A percentile compares a stretch with the other conserved stretches of the same genome.
These are phyloP conservation scores for Erysiphe pisi DNA, from an alignment of 2,329 filamentous ascomycete species.

Conservation along the genomic window DNA sequence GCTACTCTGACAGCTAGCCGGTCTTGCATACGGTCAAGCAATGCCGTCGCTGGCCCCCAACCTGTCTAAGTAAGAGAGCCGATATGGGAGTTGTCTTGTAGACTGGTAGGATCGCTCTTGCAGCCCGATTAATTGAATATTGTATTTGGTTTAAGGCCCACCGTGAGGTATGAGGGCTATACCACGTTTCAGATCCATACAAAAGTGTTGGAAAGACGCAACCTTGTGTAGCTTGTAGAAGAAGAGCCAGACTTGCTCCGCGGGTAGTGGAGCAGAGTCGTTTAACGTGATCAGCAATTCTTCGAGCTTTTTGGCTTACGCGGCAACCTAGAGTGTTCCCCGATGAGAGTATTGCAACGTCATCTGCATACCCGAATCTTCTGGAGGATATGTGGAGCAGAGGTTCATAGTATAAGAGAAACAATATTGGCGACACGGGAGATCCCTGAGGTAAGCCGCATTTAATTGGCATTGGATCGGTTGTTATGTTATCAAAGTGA, in stretches of 20 bases:
- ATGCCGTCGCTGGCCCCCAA: background rate
- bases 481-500: background rate
- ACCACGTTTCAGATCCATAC: background rate
- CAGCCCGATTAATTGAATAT: background rate
- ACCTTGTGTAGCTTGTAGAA: background rate
- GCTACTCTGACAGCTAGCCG: background rate
- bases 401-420: background rate
- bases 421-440: background rate
- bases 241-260: background rate
- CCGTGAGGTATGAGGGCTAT: background rate
- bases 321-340: background rate
- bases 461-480: background rate
- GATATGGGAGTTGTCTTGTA: background rate
- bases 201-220: background rate
- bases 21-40: background rate
- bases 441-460: constrained; percentile 12
- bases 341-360: background rate
- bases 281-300: background rate
- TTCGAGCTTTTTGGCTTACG: background rate
- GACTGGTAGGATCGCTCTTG: background rate
- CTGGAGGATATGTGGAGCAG: background rate
- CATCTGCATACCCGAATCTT: background rate
- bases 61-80: background rate
- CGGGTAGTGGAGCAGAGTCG: background rate
- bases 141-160: background rate